A percentile compares a stretch with the other conserved stretches of the same genome.
phyloP scores from a whole-genome alignment of 257 asterid species.

The Oldenlandia corymbosa region DNA sequence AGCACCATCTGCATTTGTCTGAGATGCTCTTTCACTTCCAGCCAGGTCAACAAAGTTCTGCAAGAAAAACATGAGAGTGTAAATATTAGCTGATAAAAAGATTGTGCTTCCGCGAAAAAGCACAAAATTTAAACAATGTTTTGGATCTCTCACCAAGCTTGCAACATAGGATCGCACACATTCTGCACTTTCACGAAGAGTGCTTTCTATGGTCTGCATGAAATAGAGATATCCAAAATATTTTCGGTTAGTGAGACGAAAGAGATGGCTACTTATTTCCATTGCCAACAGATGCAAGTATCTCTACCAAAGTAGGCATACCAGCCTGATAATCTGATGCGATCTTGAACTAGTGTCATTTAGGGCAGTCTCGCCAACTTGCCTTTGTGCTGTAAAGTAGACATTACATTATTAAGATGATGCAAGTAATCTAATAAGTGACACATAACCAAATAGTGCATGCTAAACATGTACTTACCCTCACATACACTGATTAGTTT shows the following conservation, averaged over 20 bases:
- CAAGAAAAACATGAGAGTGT: too few relatives aligned
- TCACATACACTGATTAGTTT: slow-evolving; percentile 72
- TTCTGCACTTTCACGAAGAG: slow-evolving; percentile 80
- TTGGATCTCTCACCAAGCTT: slow-evolving; percentile 59
- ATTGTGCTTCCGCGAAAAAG: background rate
- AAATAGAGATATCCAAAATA: slow-evolving; percentile 22
- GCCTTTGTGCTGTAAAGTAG: slow-evolving; percentile 75
- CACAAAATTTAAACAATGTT: background rate
- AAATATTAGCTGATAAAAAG: background rate
- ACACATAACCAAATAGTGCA: slow-evolving; percentile 9
- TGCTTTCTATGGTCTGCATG: slow-evolving; percentile 83
- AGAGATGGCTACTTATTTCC: background rate
- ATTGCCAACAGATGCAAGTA: background rate
- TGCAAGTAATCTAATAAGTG: background rate
- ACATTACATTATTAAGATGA: slow-evolving; percentile 3
- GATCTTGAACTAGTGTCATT: slow-evolving; percentile 94
- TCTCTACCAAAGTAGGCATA: slow-evolving; percentile 18
- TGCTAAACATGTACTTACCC: slow-evolving; percentile 35
- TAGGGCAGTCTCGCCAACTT: slow-evolving; percentile 91
- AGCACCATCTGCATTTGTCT: slow-evolving; percentile 89
- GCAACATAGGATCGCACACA: slow-evolving; percentile 92
- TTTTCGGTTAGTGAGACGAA: slow-evolving; percentile 12
- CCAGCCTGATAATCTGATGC: slow-evolving; percentile 93
- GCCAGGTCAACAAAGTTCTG: slow-evolving; percentile 97
- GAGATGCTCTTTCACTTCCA: slow-evolving; percentile 93